Conservation (phyloP, 1,139 yeast species). For the Yamadazyma sp. region DNA sequence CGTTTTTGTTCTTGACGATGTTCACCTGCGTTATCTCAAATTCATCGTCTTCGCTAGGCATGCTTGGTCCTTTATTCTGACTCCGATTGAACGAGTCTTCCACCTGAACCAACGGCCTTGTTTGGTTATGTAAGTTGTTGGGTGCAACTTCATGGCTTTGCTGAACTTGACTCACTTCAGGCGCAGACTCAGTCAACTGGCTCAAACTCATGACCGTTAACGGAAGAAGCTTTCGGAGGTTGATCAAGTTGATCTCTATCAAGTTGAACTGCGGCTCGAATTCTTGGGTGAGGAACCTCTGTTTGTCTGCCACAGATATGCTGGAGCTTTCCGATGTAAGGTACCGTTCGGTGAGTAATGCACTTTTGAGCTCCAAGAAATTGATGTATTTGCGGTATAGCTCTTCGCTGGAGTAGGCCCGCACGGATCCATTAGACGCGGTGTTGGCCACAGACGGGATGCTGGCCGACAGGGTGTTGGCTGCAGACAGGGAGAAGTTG, state of each 20-base stretch:
- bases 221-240: conserved; percentile 6
- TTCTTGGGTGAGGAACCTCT: conserved; percentile 21
- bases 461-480: background rate
- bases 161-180: conserved; percentile 2
- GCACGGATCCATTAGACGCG: background rate
- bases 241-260: conserved; percentile 7
- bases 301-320: conserved; percentile 35
- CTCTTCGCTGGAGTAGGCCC: conserved; percentile 3
- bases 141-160: too few species aligned
- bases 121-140: too few species aligned
- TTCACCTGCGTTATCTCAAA: conserved; percentile 14
- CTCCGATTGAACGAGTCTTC: conserved; percentile 3
- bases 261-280: conserved; percentile 20
- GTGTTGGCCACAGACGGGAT: background rate
- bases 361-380: conserved; percentile 18
- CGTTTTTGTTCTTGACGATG: background rate
- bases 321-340: conserved; percentile 34
- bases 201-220: conserved; percentile 1
- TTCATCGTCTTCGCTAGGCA: conserved; percentile 6
- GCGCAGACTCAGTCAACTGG: conserved; percentile 1
- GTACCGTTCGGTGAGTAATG: conserved; percentile 27
- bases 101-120: conserved; percentile 1
- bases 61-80: background rate
- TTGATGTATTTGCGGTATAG: conserved; percentile 14
- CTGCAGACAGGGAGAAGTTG: too few species aligned